These are phyloP conservation scores for Lunularia cruciata DNA, from an alignment of 225 moss, liverwort and hornwort species.

Conservation along the genomic window DNA sequence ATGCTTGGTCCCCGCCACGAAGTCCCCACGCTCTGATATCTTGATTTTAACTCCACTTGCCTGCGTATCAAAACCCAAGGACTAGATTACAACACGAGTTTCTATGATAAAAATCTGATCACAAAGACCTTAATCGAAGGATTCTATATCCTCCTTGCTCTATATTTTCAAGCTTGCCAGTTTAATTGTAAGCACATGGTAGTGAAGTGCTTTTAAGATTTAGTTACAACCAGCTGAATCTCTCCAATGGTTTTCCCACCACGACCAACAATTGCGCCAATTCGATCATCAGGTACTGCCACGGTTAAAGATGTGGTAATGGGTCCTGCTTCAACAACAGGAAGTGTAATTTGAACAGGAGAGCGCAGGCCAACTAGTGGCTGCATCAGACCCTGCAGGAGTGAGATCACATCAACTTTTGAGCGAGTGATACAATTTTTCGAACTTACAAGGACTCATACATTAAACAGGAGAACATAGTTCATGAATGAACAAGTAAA, in stretches of 20 bases:
- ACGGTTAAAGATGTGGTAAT: slow-evolving; percentile 52
- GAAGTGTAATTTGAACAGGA: slow-evolving; percentile 47
- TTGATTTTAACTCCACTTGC: slow-evolving; percentile 57
- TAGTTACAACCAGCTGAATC: slow-evolving; percentile 45
- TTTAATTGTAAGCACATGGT: no score
- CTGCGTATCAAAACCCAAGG: no score
- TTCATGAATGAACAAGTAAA: background rate
- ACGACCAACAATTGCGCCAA: slow-evolving; percentile 57
- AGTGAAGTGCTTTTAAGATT: background rate
- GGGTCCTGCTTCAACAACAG: slow-evolving; percentile 53
- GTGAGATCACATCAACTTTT: background rate
- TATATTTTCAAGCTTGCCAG: no score
- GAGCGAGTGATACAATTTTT: background rate
- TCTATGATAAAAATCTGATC: no score
- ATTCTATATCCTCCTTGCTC: no score
- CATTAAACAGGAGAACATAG: no score
- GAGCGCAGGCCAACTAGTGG: slow-evolving; percentile 36
- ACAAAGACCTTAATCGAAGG: no score
- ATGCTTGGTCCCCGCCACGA: slow-evolving; percentile 49
- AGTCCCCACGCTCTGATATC: slow-evolving; percentile 63
- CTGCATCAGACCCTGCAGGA: slow-evolving; percentile 44
- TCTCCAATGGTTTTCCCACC: slow-evolving; percentile 55
- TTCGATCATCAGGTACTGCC: slow-evolving; percentile 56
- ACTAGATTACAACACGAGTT: no score
- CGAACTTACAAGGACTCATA: no score